These are phyloP conservation scores for Capsicum pubescens DNA, from an alignment of 257 asterid genomes.

Conservation along the genomic window DNA sequence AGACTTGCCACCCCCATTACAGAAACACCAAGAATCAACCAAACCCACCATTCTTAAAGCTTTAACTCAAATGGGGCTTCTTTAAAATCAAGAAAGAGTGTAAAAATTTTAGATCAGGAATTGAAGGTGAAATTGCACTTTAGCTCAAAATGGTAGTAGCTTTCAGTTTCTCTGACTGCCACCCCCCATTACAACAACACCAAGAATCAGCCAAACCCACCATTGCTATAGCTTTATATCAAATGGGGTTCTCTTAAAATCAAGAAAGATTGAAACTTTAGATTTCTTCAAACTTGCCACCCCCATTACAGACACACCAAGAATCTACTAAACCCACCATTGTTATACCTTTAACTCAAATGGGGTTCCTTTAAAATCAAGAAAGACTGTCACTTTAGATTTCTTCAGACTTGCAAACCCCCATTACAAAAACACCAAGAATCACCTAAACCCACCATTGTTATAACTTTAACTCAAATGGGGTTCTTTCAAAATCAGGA, in stretches of 20 bases:
- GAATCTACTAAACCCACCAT: slow-evolving; percentile 87
- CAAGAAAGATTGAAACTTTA: too few relatives aligned
- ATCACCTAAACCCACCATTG: slow-evolving; percentile 81
- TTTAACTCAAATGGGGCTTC: background rate
- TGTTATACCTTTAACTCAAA: slow-evolving; percentile 29
- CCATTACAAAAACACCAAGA: slow-evolving; percentile 97
- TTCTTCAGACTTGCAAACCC: slow-evolving; percentile 73
- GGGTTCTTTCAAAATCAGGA: background rate
- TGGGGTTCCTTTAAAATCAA: background rate
- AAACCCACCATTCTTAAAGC: slow-evolving; percentile 67
- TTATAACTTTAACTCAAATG: slow-evolving; percentile 21
- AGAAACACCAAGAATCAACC: slow-evolving; percentile 91
- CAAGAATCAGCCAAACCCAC: too few relatives aligned
- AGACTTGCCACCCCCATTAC: slow-evolving; percentile 95
- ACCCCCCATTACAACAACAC: too few relatives aligned
- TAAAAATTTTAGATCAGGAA: slow-evolving; percentile 50
- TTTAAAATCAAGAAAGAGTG: background rate
- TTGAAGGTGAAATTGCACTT: slow-evolving; percentile 39
- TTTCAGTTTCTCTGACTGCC: too few relatives aligned
- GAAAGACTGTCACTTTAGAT: slow-evolving; percentile 44
- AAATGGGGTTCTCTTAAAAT: too few relatives aligned
- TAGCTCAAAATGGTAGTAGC: slow-evolving; percentile 22
- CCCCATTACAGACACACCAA: slow-evolving; percentile 96
- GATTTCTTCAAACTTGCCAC: slow-evolving; percentile 57
- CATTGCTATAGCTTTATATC: too few relatives aligned